phyloP scores from a whole-genome alignment of 2,329 filamentous ascomycete species.

The Gaeumannomyces tritici region DNA sequence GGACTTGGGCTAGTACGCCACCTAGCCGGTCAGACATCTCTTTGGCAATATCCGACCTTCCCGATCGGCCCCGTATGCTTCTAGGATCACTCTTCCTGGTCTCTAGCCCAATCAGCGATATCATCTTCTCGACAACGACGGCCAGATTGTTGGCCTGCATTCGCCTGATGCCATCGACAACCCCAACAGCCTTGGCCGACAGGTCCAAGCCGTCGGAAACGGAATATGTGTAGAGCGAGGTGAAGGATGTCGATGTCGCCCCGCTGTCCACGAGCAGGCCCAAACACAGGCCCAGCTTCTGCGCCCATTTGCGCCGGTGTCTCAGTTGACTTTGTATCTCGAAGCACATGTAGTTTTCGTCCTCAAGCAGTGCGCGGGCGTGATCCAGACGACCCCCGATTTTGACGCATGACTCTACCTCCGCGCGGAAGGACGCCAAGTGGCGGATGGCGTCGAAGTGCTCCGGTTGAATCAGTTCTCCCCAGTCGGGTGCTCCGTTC shows the following conservation, averaged over 20 bases:
- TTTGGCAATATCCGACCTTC: no score
- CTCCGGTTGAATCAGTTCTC: slow-evolving; percentile 38
- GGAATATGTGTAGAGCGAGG: slow-evolving; percentile 50
- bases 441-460: slow-evolving; percentile 60
- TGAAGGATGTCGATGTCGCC: slow-evolving; percentile 30
- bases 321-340: slow-evolving; percentile 20
- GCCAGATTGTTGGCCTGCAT: slow-evolving; percentile 39
- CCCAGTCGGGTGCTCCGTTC: slow-evolving; percentile 14
- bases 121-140: slow-evolving; percentile 12
- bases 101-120: slow-evolving; percentile 24
- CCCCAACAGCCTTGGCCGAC: slow-evolving; percentile 37
- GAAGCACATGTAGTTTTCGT: slow-evolving; percentile 44
- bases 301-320: slow-evolving; percentile 19
- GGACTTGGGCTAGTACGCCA: slow-evolving; percentile 27
- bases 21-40: slow-evolving; percentile 11
- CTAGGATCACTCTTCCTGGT: no score
- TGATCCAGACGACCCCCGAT: slow-evolving; percentile 22
- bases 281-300: slow-evolving; percentile 36
- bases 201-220: slow-evolving; percentile 43
- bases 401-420: slow-evolving; percentile 37
- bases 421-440: slow-evolving; percentile 56
- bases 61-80: no score
- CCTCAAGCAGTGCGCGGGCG: slow-evolving; percentile 47
- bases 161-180: slow-evolving; percentile 46
- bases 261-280: slow-evolving; percentile 32